Evolutionary conservation across 1,284 basidiomycete species (phyloP).

Genomic region (Boletus nobilissimus): DNA sequence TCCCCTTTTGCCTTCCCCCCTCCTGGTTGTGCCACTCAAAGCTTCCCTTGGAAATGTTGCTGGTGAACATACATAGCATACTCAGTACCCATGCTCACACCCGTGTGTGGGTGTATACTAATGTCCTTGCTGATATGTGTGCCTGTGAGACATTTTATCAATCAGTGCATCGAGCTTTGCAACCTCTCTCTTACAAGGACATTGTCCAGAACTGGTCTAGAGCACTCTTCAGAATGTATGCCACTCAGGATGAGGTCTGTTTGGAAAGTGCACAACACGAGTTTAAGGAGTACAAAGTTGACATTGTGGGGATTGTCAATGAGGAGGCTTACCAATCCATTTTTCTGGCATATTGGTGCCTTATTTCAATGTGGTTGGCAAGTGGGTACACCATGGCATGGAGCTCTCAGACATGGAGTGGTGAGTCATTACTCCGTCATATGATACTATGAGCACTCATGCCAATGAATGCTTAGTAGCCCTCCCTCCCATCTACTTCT

Average conservation of each 20-base stretch:
- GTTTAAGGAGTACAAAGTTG: not conserved
- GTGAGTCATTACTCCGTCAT: too few species aligned
- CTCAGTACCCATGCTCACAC: too few species aligned
- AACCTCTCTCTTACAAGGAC: not conserved
- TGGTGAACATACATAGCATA: too few species aligned
- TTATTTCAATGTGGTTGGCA: not conserved
- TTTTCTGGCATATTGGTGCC: not conserved
- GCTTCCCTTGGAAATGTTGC: too few species aligned
- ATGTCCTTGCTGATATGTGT: not conserved
- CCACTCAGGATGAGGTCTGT: not conserved
- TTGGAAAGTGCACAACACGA: not conserved
- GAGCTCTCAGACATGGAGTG: too few species aligned
- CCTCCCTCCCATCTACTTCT: too few species aligned
- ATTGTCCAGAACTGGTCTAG: not conserved
- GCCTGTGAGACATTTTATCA: not conserved
- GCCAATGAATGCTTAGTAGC: too few species aligned
- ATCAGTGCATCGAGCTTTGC: not conserved
- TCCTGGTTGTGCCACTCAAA: too few species aligned
- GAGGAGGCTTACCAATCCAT: not conserved
- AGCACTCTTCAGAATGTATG: not conserved
- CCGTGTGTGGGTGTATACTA: too few species aligned
- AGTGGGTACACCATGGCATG: too few species aligned
- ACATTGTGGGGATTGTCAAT: not conserved
- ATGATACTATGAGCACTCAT: too few species aligned
- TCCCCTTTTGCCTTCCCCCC: too few species aligned